phyloP scores from a whole-genome alignment of 805 yeast species.

The Schwanniomyces yamadae region DNA sequence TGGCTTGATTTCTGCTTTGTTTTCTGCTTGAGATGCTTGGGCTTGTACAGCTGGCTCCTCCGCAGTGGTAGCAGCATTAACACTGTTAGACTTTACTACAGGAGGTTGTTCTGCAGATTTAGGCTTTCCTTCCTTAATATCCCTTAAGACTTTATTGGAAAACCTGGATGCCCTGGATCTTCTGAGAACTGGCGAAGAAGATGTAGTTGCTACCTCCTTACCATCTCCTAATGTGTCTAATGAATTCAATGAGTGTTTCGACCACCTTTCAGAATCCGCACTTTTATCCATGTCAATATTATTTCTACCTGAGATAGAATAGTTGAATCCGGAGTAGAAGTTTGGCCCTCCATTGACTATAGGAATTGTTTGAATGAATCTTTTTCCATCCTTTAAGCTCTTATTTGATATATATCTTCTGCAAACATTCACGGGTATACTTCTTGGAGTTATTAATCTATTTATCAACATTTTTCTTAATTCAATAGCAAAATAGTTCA shows the following conservation, averaged over 20 bases:
- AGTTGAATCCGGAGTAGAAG: slow-evolving; percentile 23
- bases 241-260: slow-evolving; percentile 25
- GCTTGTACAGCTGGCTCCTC: slow-evolving; percentile 4
- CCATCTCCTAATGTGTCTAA: slow-evolving; percentile 4
- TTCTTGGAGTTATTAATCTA: background rate
- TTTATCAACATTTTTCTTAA: too few relatives aligned
- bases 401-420: slow-evolving; percentile 21
- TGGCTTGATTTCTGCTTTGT: slow-evolving; percentile 9
- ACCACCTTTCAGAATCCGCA: slow-evolving; percentile 22
- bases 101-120: slow-evolving; percentile 3
- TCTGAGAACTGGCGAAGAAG: slow-evolving; percentile 17
- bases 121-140: slow-evolving; percentile 6
- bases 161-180: slow-evolving; percentile 34
- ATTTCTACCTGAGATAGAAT: slow-evolving; percentile 9
- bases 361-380: slow-evolving; percentile 38
- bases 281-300: slow-evolving; percentile 10
- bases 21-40: slow-evolving; percentile 6
- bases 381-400: slow-evolving; percentile 21
- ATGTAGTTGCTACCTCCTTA: slow-evolving; percentile 2
- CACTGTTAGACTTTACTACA: slow-evolving; percentile 5
- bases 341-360: slow-evolving; percentile 12
- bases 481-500: too few relatives aligned
- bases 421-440: background rate
- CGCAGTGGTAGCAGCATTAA: slow-evolving; percentile 7
- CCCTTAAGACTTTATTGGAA: slow-evolving; percentile 11